phyloP scores from a whole-genome alignment of 2,329 filamentous ascomycete species.

The Penicillium sp. region DNA sequence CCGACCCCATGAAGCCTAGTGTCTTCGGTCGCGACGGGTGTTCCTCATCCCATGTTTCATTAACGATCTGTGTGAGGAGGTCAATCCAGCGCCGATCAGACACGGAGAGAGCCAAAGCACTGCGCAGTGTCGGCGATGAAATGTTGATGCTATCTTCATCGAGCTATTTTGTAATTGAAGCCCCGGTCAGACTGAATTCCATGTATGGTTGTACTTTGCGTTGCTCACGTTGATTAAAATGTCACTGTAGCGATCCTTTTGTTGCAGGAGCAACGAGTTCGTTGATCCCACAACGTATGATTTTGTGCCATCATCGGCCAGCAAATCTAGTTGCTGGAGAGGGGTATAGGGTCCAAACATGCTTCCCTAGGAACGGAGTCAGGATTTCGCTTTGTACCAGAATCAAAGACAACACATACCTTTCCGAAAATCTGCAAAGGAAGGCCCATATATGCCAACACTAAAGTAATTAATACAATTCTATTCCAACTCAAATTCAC shows the following conservation, averaged over 20 bases:
- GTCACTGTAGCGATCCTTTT: constrained; percentile 93
- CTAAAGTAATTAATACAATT: constrained; percentile 37
- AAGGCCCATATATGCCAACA: constrained; percentile 90
- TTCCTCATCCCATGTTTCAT: constrained; percentile 93
- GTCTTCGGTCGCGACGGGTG: constrained; percentile 90
- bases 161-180: constrained; percentile 48
- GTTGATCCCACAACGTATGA: constrained; percentile 97
- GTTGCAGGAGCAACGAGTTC: constrained; percentile 88
- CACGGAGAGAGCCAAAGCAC: constrained; percentile 73
- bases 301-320: constrained; percentile 91
- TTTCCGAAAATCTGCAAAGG: constrained; percentile 94
- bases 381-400: constrained; percentile 53
- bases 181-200: background rate
- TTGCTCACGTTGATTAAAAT: constrained; percentile 74
- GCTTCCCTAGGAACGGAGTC: constrained; percentile 65
- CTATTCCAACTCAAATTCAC: background rate
- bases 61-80: constrained; percentile 85
- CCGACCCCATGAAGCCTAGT: constrained; percentile 89
- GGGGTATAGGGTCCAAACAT: constrained; percentile 97
- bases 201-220: background rate
- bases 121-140: constrained; percentile 72
- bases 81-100: constrained; percentile 96
- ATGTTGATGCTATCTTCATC: constrained; percentile 86
- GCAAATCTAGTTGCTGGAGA: constrained; percentile 87
- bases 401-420: constrained; percentile 45